Base-by-base conservation (phyloP, 208 protist genomes). In the Tritrichomonas foetus region DNA sequence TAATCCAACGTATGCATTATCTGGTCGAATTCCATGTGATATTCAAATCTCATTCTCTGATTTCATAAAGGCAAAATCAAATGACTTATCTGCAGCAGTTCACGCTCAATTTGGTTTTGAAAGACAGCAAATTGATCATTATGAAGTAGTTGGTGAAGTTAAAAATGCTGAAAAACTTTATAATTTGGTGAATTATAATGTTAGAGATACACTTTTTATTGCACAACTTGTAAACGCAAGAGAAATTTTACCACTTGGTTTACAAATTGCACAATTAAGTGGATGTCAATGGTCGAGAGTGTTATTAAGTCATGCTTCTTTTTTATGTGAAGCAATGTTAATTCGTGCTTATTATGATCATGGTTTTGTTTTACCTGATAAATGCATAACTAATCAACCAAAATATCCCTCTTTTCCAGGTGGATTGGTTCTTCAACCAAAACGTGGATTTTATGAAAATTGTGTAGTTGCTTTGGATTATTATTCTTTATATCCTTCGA, bases 281-380 rank as follows among this genome's bases (percentile, higher is more conserved):
- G 74, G 74, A 25, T 84, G 33, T 49, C 36, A 3, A 33, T 84
- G 74, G 74, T 9, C 41, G 25, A 49, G 36, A n/a, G 41, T 53
- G 2, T 30, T 53, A 49, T 25, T n/a, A 53, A 25, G 8, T 25
- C 27, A 84, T 33, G 0, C 22, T 16, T 84, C 74, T 47, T 84
- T 47, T 53, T 39, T 36, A 53, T 84, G 74, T 53, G 74, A 84
- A 53, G 2, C 74, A 25, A 33, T 84, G n/a, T 53, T 84, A 13
- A 9, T 84, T 5, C 3, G 36, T 33, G 3, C 36, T 53, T 53
- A 53, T 53, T 25, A 84, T 25, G 36, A 49, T 3, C 49, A 53
- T 53, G 41, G 41, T n/a, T 84, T 84, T 53, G 74, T 84, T 53
- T 33, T 84, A 53, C 74, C 74, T n/a, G 74, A 84, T 84, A 84